These are phyloP conservation scores for Phaseolus coccineus DNA, from an alignment of 331 rosid genomes.

Conservation along the genomic window DNA sequence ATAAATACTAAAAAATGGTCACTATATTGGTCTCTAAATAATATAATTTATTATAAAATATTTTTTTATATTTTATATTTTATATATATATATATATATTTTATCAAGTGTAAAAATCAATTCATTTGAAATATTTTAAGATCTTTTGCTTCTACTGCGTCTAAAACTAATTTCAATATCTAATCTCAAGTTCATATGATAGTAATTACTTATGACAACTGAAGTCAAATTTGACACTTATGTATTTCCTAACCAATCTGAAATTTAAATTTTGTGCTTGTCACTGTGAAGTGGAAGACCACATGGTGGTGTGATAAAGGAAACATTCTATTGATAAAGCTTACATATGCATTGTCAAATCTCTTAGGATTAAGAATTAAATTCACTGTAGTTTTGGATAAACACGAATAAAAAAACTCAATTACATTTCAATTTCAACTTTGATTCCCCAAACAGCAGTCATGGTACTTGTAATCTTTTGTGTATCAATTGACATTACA, in stretches of 20 bases:
- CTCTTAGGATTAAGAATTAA: constrained; percentile 28
- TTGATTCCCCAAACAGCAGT: constrained; percentile 1
- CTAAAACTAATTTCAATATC: not conserved
- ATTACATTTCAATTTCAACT: constrained; percentile 37
- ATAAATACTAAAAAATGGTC: too few relatives aligned
- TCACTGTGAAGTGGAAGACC: not conserved
- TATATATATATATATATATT: too few relatives aligned
- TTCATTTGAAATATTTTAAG: too few relatives aligned
- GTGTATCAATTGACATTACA: constrained; percentile 9
- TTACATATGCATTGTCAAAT: not conserved
- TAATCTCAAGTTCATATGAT: constrained; percentile 12
- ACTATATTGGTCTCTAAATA: too few relatives aligned
- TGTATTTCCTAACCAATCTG: constrained; percentile 28
- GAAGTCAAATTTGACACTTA: not conserved
- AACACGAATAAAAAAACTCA: constrained; percentile 11
- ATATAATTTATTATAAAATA: too few relatives aligned
- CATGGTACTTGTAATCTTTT: not conserved
- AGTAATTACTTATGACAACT: not conserved
- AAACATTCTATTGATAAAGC: not conserved
- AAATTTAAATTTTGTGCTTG: constrained; percentile 28
- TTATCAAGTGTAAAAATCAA: too few relatives aligned
- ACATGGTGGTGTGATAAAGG: not conserved
- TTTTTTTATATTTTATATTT: too few relatives aligned
- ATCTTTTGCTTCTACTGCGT: too few relatives aligned
- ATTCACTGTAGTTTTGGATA: not conserved